phyloP scores from a whole-genome alignment of 805 yeast species.

The Teunomyces tritomae region DNA sequence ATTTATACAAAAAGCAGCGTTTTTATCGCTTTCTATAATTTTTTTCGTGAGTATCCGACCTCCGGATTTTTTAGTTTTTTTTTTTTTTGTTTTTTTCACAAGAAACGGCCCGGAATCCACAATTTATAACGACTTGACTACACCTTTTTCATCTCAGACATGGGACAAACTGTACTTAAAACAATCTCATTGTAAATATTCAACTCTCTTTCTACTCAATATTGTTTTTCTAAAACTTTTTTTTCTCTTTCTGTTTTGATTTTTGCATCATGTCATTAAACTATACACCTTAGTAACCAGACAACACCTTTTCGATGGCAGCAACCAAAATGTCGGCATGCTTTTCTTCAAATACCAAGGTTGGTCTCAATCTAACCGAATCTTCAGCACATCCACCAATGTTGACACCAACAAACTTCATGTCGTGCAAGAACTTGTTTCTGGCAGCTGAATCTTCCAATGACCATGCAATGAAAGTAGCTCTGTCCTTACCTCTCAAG shows the following conservation, averaged over 20 bases:
- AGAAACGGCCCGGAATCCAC: background rate
- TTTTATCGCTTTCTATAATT: background rate
- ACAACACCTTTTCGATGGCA: constrained; percentile 37
- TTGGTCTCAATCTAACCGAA: constrained; percentile 79
- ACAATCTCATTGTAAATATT: too few species aligned
- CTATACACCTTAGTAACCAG: constrained; percentile 19
- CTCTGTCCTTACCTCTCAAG: constrained; percentile 73
- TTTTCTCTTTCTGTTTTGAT: background rate
- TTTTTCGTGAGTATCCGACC: constrained; percentile 1
- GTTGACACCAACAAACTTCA: constrained; percentile 68
- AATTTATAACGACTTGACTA: too few species aligned
- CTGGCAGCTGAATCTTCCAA: constrained; percentile 52
- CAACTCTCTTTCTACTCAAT: too few species aligned
- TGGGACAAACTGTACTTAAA: too few species aligned
- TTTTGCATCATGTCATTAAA: constrained; percentile 6
- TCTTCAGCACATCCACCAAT: constrained; percentile 83
- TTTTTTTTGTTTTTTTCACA: background rate
- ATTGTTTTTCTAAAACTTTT: background rate
- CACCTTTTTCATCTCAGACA: too few species aligned
- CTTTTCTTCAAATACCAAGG: constrained; percentile 72
- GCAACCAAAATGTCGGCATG: constrained; percentile 68
- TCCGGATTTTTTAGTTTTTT: constrained; percentile 1
- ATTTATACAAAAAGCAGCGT: background rate
- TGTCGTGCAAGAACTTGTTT: constrained; percentile 56
- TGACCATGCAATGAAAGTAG: constrained; percentile 84